Evolutionary conservation across 2,329 filamentous ascomycete genomes (phyloP).

Genomic region (Phyllosticta citribraziliensis): DNA sequence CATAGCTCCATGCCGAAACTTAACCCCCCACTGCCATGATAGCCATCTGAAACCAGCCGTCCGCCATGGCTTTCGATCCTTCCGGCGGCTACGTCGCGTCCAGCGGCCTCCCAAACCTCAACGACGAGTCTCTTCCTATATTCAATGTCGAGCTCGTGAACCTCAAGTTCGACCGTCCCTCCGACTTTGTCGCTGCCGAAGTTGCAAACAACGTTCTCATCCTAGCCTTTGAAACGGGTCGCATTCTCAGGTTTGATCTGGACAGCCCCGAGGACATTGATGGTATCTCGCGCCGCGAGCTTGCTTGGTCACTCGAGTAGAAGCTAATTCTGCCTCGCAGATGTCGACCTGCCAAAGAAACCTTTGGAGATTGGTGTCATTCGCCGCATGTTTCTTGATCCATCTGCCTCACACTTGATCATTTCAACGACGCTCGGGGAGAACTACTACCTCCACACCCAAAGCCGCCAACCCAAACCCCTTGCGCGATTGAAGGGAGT

Average conservation of each 20-base stretch:
- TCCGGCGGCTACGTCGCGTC: conserved; percentile 64
- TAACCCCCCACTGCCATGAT: not conserved
- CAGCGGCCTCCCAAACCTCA: conserved; percentile 49
- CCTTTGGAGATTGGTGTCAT: conserved; percentile 86
- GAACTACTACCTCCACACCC: conserved; percentile 96
- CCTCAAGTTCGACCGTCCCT: conserved; percentile 86
- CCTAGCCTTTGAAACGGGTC: conserved; percentile 80
- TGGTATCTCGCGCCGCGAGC: conserved; percentile 19
- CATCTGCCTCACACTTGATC: conserved; percentile 87
- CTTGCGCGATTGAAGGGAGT: conserved; percentile 78
- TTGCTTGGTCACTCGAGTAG: not conserved
- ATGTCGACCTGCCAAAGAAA: conserved; percentile 94
- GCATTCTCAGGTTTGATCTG: conserved; percentile 87
- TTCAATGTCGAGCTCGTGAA: conserved; percentile 91
- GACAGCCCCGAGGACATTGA: conserved; percentile 94
- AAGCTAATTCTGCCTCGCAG: conserved; percentile 35
- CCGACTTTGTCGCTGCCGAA: conserved; percentile 91
- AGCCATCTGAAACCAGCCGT: not conserved
- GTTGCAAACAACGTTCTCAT: conserved; percentile 96
- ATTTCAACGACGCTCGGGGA: conserved; percentile 86
- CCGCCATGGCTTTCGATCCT: conserved; percentile 57
- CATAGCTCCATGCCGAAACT: not conserved
- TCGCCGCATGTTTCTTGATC: conserved; percentile 92
- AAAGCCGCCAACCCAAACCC: conserved; percentile 77
- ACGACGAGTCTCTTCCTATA: conserved; percentile 64